Conservation (phyloP, 257 asterid species). For the Solanum chiquidenum region DNA sequence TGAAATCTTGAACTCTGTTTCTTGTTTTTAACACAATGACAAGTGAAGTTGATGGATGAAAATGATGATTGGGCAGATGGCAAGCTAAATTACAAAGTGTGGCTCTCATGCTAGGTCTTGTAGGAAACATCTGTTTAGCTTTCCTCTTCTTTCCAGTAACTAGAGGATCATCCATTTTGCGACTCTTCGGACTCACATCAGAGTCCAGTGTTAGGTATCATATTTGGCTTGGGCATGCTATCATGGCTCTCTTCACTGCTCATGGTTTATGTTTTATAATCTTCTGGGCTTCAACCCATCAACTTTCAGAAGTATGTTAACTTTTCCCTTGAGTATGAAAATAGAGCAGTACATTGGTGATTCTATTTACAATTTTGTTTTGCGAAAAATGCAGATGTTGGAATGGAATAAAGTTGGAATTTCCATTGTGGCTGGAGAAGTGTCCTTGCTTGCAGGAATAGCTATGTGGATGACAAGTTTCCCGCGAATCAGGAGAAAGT, state of each 20-base stretch:
- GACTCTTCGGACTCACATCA: conserved; percentile 51
- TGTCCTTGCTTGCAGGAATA: conserved; percentile 32
- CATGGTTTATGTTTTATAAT: conserved; percentile 44
- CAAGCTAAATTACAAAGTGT: conserved; percentile 39
- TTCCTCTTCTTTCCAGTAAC: conserved; percentile 55
- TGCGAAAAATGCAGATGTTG: conserved; percentile 31
- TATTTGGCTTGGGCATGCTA: conserved; percentile 61
- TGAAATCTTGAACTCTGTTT: neutral
- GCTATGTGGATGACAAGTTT: conserved; percentile 47
- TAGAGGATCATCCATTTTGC: conserved; percentile 53
- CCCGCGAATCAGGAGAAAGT: conserved; percentile 38
- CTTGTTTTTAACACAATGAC: neutral
- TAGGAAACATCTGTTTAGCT: conserved; percentile 49
- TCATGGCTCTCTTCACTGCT: conserved; percentile 32
- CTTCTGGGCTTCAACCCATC: conserved; percentile 38
- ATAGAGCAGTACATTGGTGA: neutral
- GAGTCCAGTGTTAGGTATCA: conserved; percentile 69
- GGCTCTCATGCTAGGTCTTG: conserved; percentile 36
- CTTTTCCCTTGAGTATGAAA: neutral
- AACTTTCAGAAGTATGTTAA: conserved; percentile 24
- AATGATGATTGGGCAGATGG: conserved; percentile 27
- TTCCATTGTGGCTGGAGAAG: conserved; percentile 48
- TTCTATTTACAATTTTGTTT: neutral
- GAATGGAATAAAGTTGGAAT: conserved; percentile 47
- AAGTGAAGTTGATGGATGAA: neutral